Conservation (phyloP, 495 filamentous ascomycete genomes). For the Xylaria cubensis region DNA sequence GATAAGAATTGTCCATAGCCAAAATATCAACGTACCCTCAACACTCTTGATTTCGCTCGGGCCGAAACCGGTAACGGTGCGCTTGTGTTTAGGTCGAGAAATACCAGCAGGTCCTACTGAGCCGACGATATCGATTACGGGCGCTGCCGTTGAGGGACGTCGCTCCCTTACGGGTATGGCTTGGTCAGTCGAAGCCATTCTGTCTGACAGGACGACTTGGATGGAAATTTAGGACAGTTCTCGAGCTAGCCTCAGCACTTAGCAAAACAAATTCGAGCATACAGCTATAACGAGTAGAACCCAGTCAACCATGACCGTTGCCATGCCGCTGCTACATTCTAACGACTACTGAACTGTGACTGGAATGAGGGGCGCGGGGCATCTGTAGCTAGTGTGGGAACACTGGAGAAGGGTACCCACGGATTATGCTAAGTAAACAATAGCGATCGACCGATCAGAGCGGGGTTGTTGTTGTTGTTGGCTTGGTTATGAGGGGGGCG, state of each 20-base stretch:
- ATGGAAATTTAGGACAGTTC: not conserved
- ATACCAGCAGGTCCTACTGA: constrained; percentile 74
- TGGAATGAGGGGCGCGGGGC: constrained; percentile 26
- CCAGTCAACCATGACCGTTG: not conserved
- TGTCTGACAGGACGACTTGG: not conserved
- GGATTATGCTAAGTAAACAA: not conserved
- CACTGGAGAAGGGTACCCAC: constrained; percentile 21
- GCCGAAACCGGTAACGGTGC: constrained; percentile 91
- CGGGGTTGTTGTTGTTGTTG: constrained; percentile 8
- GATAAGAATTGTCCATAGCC: not conserved
- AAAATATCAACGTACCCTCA: constrained; percentile 63
- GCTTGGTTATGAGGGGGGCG: not conserved
- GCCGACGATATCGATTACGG: constrained; percentile 81
- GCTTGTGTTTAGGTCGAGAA: constrained; percentile 90
- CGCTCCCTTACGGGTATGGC: constrained; percentile 55
- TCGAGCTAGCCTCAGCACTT: not conserved
- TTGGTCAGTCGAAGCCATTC: constrained; percentile 44
- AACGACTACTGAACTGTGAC: not conserved
- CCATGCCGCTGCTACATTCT: not conserved
- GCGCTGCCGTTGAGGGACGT: constrained; percentile 78
- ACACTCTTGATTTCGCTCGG: constrained; percentile 89
- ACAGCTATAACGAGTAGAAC: not conserved
- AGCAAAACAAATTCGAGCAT: not conserved
- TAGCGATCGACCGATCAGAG: constrained; percentile 12
- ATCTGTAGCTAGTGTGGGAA: constrained; percentile 15